Base-by-base conservation (phyloP, 2,329 filamentous ascomycete genomes). In the Immersiporthe knoxdaviesiana region DNA sequence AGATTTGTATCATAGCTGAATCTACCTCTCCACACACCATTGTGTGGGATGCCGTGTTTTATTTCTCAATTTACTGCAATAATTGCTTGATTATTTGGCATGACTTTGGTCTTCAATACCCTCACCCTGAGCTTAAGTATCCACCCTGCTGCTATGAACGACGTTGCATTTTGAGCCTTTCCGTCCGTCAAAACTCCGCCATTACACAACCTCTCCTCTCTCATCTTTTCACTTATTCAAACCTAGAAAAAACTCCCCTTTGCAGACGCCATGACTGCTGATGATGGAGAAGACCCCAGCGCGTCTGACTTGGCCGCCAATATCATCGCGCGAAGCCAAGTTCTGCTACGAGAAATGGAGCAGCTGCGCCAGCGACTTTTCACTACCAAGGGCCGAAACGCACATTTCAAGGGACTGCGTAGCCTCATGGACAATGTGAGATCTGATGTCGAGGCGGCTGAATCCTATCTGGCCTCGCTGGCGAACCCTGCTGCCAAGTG, bases 281-380 rank as follows among this genome's bases (percentile, higher is more conserved):
- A 16, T 4, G 6, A 66, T 4, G 37, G 21, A 3, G 58, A 64
- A n/a, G 27, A 3, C 5, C 21, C 59, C 6, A 58, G 61, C 39
- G 41, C 52, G 8, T 32, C 30, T 32, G 58, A 62, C 12, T 11
- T 71, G 62, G 70, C 70, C 11, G 50, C n/a, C 11, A 68, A 72
- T 24, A 66, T 72, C 27, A 30, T 67, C 24, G 11, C 52, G 41
- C 59, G 60, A 18, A 68, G 70, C 50, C 61, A 66, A 14, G 41
- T n/a, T 27, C 66, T 72, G 32, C 35, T 72, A 8, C 61, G 63
- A 12, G 63, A 72, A 35, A 71, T 71, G 64, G 54, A 60, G 21
- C 54, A 66, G 44, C 64, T 71, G 32, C 67, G 69, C 35, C 60
- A 69, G 32, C 62, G 27, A 58, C 62, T 67, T 14, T 60, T 56